Evolutionary conservation across 225 moss, liverwort and hornwort species (phyloP), one percentile per base, ranked within the genome.

Genomic region (Polytrichum commune): DNA sequence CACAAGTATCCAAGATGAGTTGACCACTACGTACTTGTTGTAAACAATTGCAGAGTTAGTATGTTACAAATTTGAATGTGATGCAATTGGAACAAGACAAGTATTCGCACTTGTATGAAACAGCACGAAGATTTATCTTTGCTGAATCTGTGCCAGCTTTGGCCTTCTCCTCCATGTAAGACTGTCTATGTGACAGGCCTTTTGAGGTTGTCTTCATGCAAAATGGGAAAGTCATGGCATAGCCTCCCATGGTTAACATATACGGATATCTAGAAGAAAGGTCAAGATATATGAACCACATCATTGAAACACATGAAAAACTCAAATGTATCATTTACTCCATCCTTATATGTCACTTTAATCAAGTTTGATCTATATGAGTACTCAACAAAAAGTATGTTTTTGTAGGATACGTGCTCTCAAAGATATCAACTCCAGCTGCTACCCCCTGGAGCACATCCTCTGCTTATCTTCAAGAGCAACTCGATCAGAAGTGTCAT

Each of bases 361-460:
- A 38, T 38, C 38, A 46, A 3, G 13, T 46, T 0, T 46, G 46
- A 46, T 16, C 46, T 46, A 13, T 32, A 1, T 46, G 46, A 46
- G 46, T 46, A 13, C 4, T 46, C 16, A 46, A 46, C 13, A 46
- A 46, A 46, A 13, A 16, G 46, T 38, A 38, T 46, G 46, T 46
- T 46, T 46, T 46, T 46, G 6, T 75, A 81, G 92, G 91, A 94
- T 94, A 93, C 88, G 77, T 91, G 79, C 92, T 93, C 63, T 97
- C 96, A 66, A 97, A 93, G 25, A 97, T 71, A 72, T 97, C 96
- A 73, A 93, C 69, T 13, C 93, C 92, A 54, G 77, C 80, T 19
- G 89, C 87, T 19, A 97, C 96, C 60, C 87, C 93, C 73, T 89
- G 90, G 80, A 97, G 77, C 20, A 97, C 85, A 79, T 97, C 96